A percentile compares a stretch with the other conserved stretches of the same genome.
Evolutionary conservation across 371 early-diverging fungal species (phyloP).

Genomic region (Rhizomucor pusillus): DNA sequence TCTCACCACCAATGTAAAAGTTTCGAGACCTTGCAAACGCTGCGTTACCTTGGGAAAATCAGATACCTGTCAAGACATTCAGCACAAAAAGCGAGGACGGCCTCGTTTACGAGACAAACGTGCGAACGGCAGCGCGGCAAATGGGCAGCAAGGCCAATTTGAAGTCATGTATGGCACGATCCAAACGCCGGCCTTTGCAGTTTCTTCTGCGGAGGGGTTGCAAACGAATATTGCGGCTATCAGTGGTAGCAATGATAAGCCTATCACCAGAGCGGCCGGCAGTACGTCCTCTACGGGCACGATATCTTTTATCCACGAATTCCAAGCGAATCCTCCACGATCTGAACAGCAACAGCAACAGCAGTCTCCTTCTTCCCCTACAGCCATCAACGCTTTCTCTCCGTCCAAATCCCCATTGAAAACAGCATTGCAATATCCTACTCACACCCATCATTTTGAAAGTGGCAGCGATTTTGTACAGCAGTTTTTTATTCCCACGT

Average conservation of each 20-base stretch:
- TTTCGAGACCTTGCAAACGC: slow-evolving; percentile 73
- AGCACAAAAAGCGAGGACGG: slow-evolving; percentile 80
- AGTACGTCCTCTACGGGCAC: not conserved
- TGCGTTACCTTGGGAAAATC: slow-evolving; percentile 71
- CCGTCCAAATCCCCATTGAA: not conserved
- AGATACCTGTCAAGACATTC: slow-evolving; percentile 75
- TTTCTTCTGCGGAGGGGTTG: not conserved
- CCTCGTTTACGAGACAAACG: slow-evolving; percentile 66
- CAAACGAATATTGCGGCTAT: not conserved
- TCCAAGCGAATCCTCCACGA: not conserved
- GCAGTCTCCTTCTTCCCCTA: not conserved
- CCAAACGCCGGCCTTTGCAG: slow-evolving; percentile 13
- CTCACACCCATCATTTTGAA: too few relatives aligned
- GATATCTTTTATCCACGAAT: slow-evolving; percentile 15
- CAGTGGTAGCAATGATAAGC: not conserved
- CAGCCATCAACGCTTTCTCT: not conserved
- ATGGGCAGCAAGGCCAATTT: slow-evolving; percentile 3
- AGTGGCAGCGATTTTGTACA: not conserved
- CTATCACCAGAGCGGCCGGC: not conserved
- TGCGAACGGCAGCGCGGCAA: slow-evolving; percentile 1
- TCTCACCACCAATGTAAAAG: slow-evolving; percentile 25
- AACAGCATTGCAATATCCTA: too few relatives aligned
- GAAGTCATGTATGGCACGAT: slow-evolving; percentile 12
- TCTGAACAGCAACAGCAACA: not conserved
- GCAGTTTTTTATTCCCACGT: not conserved